Base-by-base conservation (phyloP, 2,329 filamentous ascomycete genomes). In the Aspergillus sergii region DNA sequence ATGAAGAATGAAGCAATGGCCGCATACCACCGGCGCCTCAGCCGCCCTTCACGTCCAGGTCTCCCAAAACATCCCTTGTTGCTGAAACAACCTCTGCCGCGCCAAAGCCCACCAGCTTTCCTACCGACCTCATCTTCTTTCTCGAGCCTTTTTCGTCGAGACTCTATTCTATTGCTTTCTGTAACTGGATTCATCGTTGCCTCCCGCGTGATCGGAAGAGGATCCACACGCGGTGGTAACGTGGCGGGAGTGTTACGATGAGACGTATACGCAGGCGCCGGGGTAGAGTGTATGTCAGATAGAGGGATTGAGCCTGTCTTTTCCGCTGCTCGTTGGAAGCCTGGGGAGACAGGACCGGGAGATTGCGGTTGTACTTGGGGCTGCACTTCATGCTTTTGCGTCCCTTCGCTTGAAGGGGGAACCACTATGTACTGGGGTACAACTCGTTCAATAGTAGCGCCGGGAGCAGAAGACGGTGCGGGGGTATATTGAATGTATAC, bases 41-140 rank as follows among this genome's bases (percentile, higher is more conserved):
- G 85, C 62, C 89, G 85, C 3, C 86, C 88, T 70, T 91, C 89
- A 1, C 85, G 84, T 1, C 88, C 88, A 2, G 80, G 79, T 23
- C 88, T 83, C 1, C 89, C 89, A 72, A 88, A 89, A 74, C 88
- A 91, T 2, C 89, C 88, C n/a, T 80, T 83, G 19, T 83, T 80
- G 0, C 87, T 84, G 41, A 92, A 81, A 64, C 86, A 90, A 11
- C 85, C 86, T 55, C 89, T 84, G 2, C 89, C 89, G 70, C 86
- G 85, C 88, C 89, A 91, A 48, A 87, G 81, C 4, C 86, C 85
- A 2, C 88, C 88, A 0, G 82, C 74, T 66, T 84, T 87, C 56
- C 81, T 83, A 1, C 85, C 87, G 21, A 85, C 69, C 2, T 81
- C 82, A 46, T 92, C 89, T 74, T 92, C 89, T 64, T 89, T 90